A percentile compares a stretch with the other conserved stretches of the same genome.
Conservation (phyloP, 2,329 filamentous ascomycete genomes). For the Microsporum ferrugineum region DNA sequence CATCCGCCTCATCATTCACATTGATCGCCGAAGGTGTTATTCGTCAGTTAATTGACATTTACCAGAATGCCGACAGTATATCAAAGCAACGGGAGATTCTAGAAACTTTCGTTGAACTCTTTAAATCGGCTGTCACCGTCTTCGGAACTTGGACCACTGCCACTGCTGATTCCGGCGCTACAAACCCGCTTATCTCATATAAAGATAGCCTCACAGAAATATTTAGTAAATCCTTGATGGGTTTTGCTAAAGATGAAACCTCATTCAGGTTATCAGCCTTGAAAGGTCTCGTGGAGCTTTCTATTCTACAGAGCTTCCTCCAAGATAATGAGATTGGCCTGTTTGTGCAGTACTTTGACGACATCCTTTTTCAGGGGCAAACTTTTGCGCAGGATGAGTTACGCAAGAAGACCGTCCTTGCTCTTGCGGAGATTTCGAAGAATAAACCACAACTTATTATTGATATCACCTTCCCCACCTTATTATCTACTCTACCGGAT, state of each 20-base stretch:
- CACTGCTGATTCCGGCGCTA: constrained; percentile 21
- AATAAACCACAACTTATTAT: constrained; percentile 52
- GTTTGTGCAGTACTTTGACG: constrained; percentile 47
- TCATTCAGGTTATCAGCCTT: constrained; percentile 41
- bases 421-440: constrained; percentile 50
- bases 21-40: constrained; percentile 46
- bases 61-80: constrained; percentile 50
- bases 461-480: constrained; percentile 54
- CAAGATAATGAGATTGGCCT: constrained; percentile 43
- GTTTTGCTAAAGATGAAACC: constrained; percentile 40
- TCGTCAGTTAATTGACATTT: constrained; percentile 48
- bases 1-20: constrained; percentile 45
- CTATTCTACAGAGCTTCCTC: constrained; percentile 37
- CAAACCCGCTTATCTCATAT: constrained; percentile 38
- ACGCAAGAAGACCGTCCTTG: constrained; percentile 47
- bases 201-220: constrained; percentile 44
- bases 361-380: constrained; percentile 50
- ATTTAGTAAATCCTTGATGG: constrained; percentile 45
- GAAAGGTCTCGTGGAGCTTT: constrained; percentile 38
- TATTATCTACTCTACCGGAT: constrained; percentile 54
- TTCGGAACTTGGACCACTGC: constrained; percentile 46
- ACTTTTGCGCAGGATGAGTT: constrained; percentile 44
- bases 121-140: constrained; percentile 46
- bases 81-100: constrained; percentile 52
- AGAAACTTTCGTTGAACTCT: constrained; percentile 48